A percentile compares a stretch with the other conserved stretches of the same genome.
These are phyloP conservation scores for Imleria badia DNA, from an alignment of 768 basidiomycete genomes.

Conservation along the genomic window DNA sequence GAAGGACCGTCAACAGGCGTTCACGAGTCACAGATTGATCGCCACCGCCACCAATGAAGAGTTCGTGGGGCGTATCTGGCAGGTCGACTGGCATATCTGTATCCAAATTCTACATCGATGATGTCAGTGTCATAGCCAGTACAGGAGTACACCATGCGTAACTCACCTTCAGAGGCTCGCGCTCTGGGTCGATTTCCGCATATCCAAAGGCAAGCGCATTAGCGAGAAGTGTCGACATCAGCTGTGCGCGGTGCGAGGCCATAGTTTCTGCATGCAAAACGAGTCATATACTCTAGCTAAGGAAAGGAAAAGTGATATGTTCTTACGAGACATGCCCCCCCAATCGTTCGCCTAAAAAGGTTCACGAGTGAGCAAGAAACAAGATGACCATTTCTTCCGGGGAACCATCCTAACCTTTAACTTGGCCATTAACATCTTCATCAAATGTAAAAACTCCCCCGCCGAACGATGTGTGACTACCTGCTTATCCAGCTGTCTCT, in stretches of 20 bases:
- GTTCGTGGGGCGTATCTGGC: constrained; percentile 37
- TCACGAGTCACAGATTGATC: constrained; percentile 21
- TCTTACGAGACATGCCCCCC: constrained; percentile 61
- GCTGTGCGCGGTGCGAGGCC: constrained; percentile 45
- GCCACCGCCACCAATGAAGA: constrained; percentile 31
- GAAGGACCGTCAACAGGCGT: constrained; percentile 11
- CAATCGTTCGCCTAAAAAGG: constrained; percentile 52
- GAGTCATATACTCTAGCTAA: not conserved
- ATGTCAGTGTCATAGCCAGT: not conserved
- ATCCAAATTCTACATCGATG: constrained; percentile 46
- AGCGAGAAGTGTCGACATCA: constrained; percentile 42
- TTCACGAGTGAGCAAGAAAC: not conserved
- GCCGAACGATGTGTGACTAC: constrained; percentile 48
- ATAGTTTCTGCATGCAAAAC: constrained; percentile 41
- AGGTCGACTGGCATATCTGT: constrained; percentile 41
- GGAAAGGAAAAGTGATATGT: accelerated
- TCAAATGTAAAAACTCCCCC: constrained; percentile 51
- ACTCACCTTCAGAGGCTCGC: constrained; percentile 50
- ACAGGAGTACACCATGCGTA: not conserved
- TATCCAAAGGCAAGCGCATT: constrained; percentile 50
- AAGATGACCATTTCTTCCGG: not conserved
- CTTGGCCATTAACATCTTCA: constrained; percentile 71
- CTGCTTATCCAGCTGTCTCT: constrained; percentile 48
- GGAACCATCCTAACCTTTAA: constrained; percentile 43
- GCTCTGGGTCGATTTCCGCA: constrained; percentile 44